Evolutionary conservation across 148 eudicot species (phyloP), one percentile per base, ranked within the genome.

Genomic region (Silene uniflora): DNA sequence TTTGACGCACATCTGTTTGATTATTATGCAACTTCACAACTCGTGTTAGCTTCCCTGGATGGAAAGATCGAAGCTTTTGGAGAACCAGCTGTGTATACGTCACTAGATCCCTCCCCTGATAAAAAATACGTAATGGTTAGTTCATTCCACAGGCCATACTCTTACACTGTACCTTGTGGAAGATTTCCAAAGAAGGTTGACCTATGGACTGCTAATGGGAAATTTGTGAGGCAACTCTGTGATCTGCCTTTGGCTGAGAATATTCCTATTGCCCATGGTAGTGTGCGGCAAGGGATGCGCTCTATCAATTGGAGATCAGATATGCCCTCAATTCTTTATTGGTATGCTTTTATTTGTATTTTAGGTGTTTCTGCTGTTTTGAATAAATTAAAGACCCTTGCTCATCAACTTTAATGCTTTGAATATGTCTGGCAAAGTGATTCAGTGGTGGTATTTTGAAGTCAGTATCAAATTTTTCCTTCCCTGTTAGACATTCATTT

Each of bases 291-390:
- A 77, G 98, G 98, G 64, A 91, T 86, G 89, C 95, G 98, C 54
- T 91, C 98, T 67, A 85, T 94, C 83, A 87, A 90, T 61, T 94
- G 98, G 98, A 91, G 98, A 85, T 88, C 97, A 44, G 98, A 94
- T 72, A 90, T 80, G 81, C 96, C 96, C 65, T 89, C 98, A 54
- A 85, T 89, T 65, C 87, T 94, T 46, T 89, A 87, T 83, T 94
- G 98, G 98, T 94, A 90, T 74, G 49, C 49, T 72, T 75, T 55
- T 65, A 19, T 55, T 76, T 75, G 27, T 71, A 9, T 49, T 25
- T 1, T 23, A 23, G 23, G 32, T 22, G 9, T 47, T 47, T 71
- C 10, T 67, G 39, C 42, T 39, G 55, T 10, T 19, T 21, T 5
- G 17, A 23, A 6, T 62, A 67, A 68, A 5, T 35, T 32, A 78